A percentile compares a stretch with the other conserved stretches of the same genome.
Conservation (phyloP, 2,329 filamentous ascomycete species). For the Botrytis cinerea region DNA sequence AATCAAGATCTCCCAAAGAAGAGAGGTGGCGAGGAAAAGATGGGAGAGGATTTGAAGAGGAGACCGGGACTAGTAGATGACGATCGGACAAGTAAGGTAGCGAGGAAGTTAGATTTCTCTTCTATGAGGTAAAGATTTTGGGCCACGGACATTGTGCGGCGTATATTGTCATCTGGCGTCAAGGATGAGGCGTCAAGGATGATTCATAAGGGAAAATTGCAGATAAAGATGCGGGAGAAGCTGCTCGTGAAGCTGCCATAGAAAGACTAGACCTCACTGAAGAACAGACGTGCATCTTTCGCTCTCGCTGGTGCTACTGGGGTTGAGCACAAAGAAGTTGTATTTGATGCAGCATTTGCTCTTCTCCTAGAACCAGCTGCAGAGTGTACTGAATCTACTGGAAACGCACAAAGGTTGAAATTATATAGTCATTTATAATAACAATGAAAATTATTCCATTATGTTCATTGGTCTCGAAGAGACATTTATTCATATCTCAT, state of each 20-base stretch:
- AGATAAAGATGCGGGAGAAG: not conserved
- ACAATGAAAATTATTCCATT: constrained; percentile 4
- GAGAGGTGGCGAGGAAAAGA: constrained; percentile 69
- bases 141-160: not conserved
- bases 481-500: constrained; percentile 11
- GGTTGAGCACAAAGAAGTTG: not conserved
- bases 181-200: constrained; percentile 20
- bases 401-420: not conserved
- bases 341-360: not conserved
- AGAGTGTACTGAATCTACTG: not conserved
- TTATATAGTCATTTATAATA: constrained; percentile 4
- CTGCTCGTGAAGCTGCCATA: not conserved
- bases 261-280: not conserved
- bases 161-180: constrained; percentile 17
- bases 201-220: not conserved
- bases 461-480: not conserved
- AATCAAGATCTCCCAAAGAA: constrained; percentile 82
- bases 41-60: constrained; percentile 70
- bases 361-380: not conserved
- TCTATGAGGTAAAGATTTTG: constrained; percentile 32
- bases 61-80: constrained; percentile 69
- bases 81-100: constrained; percentile 63
- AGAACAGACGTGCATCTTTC: not conserved
- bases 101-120: constrained; percentile 42
- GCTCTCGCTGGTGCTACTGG: not conserved